Conservation (phyloP, 2,329 filamentous ascomycete genomes). For the Aspergillus neoniger region DNA sequence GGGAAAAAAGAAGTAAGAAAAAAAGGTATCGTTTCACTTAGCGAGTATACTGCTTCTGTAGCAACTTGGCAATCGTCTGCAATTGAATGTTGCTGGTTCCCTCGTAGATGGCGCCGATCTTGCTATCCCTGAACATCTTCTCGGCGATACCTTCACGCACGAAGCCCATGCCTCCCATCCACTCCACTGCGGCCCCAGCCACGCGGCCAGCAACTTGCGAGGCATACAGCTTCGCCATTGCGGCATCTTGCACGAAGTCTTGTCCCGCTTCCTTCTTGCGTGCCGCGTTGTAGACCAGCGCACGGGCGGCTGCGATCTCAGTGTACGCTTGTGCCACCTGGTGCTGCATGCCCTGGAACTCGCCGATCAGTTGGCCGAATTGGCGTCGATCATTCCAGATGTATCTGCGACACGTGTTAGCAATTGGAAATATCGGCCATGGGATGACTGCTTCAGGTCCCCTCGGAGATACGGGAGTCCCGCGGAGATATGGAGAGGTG, state of each 20-base stretch:
- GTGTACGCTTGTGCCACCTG: constrained; percentile 95
- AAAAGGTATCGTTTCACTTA: constrained; percentile 32
- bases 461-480: too few relatives aligned
- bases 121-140: constrained; percentile 97
- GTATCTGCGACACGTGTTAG: constrained; percentile 57
- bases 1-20: neutral
- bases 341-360: constrained; percentile 99
- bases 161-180: constrained; percentile 99
- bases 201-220: constrained; percentile 91
- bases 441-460: too few relatives aligned
- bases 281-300: constrained; percentile 91
- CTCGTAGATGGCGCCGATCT: constrained; percentile 98
- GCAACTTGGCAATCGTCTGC: constrained; percentile 68
- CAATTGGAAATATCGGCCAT: too few relatives aligned
- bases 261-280: constrained; percentile 97
- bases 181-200: constrained; percentile 84
- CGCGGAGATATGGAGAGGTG: neutral
- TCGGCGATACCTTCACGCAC: constrained; percentile 94
- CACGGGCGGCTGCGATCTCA: constrained; percentile 87
- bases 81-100: constrained; percentile 71
- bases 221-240: constrained; percentile 96
- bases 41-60: constrained; percentile 69
- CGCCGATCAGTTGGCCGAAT: constrained; percentile 88
- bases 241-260: constrained; percentile 91
- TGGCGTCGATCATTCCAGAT: constrained; percentile 98